Evolutionary conservation across 306 rosid species (phyloP).

Genomic region (Cicer cuneatum): DNA sequence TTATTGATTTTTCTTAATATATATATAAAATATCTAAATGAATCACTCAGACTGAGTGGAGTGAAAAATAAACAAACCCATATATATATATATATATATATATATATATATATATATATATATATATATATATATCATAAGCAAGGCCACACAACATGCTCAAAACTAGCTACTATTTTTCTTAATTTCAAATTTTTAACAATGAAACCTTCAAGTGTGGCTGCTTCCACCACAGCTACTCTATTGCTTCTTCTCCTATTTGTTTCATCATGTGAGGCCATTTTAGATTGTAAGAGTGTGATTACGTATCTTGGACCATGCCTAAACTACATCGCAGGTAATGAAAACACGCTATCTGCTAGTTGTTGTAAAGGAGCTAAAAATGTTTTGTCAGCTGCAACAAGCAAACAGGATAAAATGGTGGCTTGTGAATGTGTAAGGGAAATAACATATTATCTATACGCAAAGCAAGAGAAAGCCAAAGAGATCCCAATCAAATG

Average conservation of each 20-base stretch:
- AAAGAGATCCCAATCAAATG: neutral
- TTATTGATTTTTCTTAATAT: no score
- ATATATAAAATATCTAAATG: no score
- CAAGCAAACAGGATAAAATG: neutral
- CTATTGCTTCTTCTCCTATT: neutral
- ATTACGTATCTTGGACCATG: neutral
- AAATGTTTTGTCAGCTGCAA: neutral
- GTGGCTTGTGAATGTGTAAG: neutral
- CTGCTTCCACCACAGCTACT: neutral
- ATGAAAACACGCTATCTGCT: neutral
- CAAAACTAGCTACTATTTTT: neutral
- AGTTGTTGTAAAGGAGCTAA: neutral
- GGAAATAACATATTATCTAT: neutral
- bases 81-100: no score
- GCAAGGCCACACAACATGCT: neutral
- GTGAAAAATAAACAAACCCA: no score
- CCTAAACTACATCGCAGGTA: neutral
- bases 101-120: no score
- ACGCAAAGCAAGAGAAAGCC: neutral
- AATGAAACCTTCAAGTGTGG: neutral
- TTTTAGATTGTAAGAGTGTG: neutral
- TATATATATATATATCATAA: no score
- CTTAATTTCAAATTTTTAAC: neutral
- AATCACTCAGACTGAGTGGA: no score
- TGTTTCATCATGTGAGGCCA: neutral